Evolutionary conservation across 129 eudicot species (phyloP), one percentile per base, ranked within the genome.

Genomic region (Helichrysum umbraculigerum): DNA sequence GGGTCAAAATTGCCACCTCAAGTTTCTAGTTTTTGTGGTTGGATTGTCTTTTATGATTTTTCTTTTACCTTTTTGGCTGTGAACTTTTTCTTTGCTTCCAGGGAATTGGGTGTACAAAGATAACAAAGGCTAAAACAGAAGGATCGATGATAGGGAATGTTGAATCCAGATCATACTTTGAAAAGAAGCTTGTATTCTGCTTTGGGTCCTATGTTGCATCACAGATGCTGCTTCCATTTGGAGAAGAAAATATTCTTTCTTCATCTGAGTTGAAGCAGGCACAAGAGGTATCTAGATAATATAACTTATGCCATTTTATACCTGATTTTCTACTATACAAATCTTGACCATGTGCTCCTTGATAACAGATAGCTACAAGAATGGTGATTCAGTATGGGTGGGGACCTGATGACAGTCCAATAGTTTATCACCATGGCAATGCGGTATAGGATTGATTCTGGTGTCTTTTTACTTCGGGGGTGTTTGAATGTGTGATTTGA

Each of bases 361-460:
- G 74, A 66, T 61, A 42, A 85, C 97, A 93, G 98, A 88, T 91
- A 78, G 96, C 98, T 78, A 91, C 96, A 35, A 73, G 90, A 76
- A 94, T 94, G 98, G 97, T 94, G 86, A 78, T 94, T 79, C 88
- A 94, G 72, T 91, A 88, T 76, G 98, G 98, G 19, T 94, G 98
- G 98, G 93, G 96, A 30, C 96, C 97, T 32, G 97, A 89, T 83
- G 88, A 87, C 78, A 88, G 81, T 83, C 92, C 93, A 39, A 78
- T 88, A 64, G 81, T 94, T 71, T 94, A 94, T 79, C 90, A 84
- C 71, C 85, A 91, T 81, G 84, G 87, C 81, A 90, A 87, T 76
- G 91, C 96, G 91, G 98, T 90, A 88, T 61, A 29, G 29, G 28
- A 71, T 63, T 80, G 34, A 41, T 16, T 16, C 75, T 62, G 29